These are phyloP conservation scores for Microcera coccophila DNA, from an alignment of 2,329 filamentous ascomycete genomes.

Conservation along the genomic window DNA sequence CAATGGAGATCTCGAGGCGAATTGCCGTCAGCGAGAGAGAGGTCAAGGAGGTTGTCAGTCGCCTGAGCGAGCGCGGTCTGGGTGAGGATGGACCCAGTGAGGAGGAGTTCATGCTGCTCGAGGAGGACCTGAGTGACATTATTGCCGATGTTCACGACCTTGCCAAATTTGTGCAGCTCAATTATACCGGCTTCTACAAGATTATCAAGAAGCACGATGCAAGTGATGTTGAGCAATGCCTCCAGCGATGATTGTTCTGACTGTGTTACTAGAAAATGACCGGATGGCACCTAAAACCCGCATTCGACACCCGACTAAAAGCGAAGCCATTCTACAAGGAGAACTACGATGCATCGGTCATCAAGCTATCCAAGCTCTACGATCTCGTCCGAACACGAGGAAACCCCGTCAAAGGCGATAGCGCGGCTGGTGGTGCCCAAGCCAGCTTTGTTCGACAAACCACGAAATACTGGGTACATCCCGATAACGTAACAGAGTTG, in stretches of 20 bases:
- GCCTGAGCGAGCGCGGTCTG: constrained; percentile 61
- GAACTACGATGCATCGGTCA: constrained; percentile 94
- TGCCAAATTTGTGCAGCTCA: constrained; percentile 96
- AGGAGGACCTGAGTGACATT: constrained; percentile 94
- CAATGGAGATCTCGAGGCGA: constrained; percentile 87
- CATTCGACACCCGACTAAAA: constrained; percentile 92
- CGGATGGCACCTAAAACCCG: constrained; percentile 84
- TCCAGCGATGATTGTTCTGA: constrained; percentile 14
- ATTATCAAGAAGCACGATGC: constrained; percentile 99
- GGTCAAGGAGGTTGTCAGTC: constrained; percentile 79
- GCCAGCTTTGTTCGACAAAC: constrained; percentile 96
- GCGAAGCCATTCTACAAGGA: constrained; percentile 98
- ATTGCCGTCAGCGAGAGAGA: constrained; percentile 87
- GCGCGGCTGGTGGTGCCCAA: constrained; percentile 83
- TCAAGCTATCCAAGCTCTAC: constrained; percentile 92
- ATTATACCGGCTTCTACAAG: constrained; percentile 99
- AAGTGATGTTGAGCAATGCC: constrained; percentile 29
- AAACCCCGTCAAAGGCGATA: constrained; percentile 88
- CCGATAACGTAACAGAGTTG: constrained; percentile 95
- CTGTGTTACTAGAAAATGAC: constrained; percentile 76
- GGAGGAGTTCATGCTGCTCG: constrained; percentile 89
- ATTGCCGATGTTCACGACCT: constrained; percentile 98
- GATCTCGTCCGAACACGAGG: constrained; percentile 90
- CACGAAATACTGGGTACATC: constrained; percentile 99
- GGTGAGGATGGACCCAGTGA: constrained; percentile 65